Evolutionary conservation across 2,329 filamentous ascomycete species (phyloP).

Genomic region (Penicillium sp.): DNA sequence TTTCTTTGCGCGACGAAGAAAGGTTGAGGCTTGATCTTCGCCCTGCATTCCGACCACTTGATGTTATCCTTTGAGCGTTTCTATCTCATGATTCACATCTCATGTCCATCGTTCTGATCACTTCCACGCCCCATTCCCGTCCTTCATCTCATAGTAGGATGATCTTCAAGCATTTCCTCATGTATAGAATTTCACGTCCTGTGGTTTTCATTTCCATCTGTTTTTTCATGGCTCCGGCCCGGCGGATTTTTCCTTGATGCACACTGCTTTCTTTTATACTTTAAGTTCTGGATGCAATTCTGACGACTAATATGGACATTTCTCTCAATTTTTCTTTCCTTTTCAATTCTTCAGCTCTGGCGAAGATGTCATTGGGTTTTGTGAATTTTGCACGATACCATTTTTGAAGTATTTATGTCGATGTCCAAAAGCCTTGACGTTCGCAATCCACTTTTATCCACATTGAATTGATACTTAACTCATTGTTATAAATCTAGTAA

Average conservation of each 20-base stretch:
- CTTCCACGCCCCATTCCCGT: conserved; percentile 8
- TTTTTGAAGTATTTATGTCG: conserved; percentile 15
- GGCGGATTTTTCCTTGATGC: conserved; percentile 14
- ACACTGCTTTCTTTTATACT: conserved; percentile 7
- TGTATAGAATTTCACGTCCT: conserved; percentile 14
- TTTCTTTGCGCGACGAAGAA: conserved; percentile 33
- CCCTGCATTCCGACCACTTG: conserved; percentile 4
- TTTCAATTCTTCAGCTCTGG: conserved; percentile 7
- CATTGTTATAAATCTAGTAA: no score
- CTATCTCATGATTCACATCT: conserved; percentile 21
- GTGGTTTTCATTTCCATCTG: conserved; percentile 5
- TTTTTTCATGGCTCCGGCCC: conserved; percentile 11
- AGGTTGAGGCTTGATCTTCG: no score
- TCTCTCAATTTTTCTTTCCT: conserved; percentile 6
- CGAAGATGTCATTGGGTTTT: conserved; percentile 7
- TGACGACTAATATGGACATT: conserved; percentile 15
- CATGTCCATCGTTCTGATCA: conserved; percentile 22
- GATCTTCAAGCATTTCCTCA: conserved; percentile 1
- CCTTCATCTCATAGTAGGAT: conserved; percentile 9
- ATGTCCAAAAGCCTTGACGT: conserved; percentile 12
- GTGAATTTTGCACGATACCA: conserved; percentile 23
- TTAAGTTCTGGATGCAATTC: conserved; percentile 5
- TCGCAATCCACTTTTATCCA: conserved; percentile 8
- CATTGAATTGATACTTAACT: neutral
- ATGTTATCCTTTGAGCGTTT: conserved; percentile 23